Percentiles rank a stretch among this genome's conserved stretches.
phyloP scores from a whole-genome alignment of 2,329 filamentous ascomycete species.

The Diaporthe eres region DNA sequence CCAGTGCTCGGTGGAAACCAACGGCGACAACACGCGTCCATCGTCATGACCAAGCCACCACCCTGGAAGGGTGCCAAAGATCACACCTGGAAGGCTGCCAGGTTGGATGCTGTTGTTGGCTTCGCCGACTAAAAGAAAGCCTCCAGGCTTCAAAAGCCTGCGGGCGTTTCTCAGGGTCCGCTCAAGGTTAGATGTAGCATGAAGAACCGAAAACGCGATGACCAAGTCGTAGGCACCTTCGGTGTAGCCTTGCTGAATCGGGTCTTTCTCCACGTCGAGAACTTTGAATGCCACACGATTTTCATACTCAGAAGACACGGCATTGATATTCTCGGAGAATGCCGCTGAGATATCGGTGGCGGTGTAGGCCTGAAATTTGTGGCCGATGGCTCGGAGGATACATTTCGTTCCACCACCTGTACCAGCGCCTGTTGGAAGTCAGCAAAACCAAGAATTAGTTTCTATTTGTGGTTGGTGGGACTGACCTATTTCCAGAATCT shows the following conservation, averaged over 20 bases:
- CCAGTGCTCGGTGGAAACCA: constrained; percentile 5
- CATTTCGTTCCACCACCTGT: constrained; percentile 55
- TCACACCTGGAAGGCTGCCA: not conserved
- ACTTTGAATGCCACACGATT: constrained; percentile 17
- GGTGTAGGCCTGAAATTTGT: constrained; percentile 54
- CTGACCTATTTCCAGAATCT: constrained; percentile 54
- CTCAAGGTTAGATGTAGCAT: constrained; percentile 47
- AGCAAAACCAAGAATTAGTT: not conserved
- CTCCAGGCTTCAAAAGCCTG: constrained; percentile 52
- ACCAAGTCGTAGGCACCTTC: constrained; percentile 50
- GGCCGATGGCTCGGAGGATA: constrained; percentile 50
- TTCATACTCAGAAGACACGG: not conserved
- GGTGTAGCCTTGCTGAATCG: constrained; percentile 50
- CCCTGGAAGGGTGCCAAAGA: constrained; percentile 35
- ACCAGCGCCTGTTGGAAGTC: constrained; percentile 51
- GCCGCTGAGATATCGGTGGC: constrained; percentile 58
- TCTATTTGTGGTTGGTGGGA: not conserved
- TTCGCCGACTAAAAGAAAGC: constrained; percentile 49
- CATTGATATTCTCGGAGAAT: constrained; percentile 52
- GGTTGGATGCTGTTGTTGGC: constrained; percentile 14
- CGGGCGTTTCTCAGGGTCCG: constrained; percentile 46
- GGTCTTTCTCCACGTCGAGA: constrained; percentile 48
- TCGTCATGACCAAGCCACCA: constrained; percentile 35
- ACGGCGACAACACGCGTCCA: constrained; percentile 26
- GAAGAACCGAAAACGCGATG: constrained; percentile 51